A percentile compares a stretch with the other conserved stretches of the same genome.
phyloP scores from a whole-genome alignment of 1,139 yeast species.

The Blastobotrys buckinghamii region DNA sequence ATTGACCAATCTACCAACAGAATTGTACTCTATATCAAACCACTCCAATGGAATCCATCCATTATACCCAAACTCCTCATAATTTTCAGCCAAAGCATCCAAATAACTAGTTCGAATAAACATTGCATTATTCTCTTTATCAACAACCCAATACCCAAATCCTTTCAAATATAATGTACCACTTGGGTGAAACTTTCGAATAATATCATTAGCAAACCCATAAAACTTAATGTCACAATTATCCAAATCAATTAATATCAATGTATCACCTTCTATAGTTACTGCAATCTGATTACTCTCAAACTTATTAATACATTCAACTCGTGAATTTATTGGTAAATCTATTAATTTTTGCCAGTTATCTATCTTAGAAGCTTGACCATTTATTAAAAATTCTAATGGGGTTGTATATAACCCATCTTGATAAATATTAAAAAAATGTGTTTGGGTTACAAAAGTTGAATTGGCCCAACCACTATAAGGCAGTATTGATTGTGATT shows the following conservation, averaged over 20 bases:
- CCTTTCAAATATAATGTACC: constrained; percentile 2
- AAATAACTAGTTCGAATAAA: constrained; percentile 6
- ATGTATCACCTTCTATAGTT: constrained; percentile 5
- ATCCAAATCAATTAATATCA: constrained; percentile 3
- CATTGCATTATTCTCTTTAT: not conserved
- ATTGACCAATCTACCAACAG: constrained; percentile 1
- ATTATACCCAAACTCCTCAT: not conserved
- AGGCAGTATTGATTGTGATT: not conserved
- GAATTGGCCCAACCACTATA: not conserved
- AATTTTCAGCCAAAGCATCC: constrained; percentile 3
- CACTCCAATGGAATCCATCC: constrained; percentile 1
- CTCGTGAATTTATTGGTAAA: not conserved
- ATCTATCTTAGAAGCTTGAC: not conserved
- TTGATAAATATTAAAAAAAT: not conserved
- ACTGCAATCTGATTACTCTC: not conserved
- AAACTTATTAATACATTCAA: constrained; percentile 4
- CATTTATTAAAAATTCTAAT: not conserved
- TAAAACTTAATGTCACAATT: not conserved
- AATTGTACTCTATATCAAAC: not conserved
- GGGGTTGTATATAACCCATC: not conserved
- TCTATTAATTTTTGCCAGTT: constrained; percentile 1
- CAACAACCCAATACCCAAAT: constrained; percentile 7
- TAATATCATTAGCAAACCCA: constrained; percentile 1
- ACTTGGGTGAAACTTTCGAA: not conserved
- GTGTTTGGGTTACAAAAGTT: constrained; percentile 5